These are phyloP conservation scores for Phaeosphaeria sp. DNA, from an alignment of 2,329 filamentous ascomycete genomes.

Conservation along the genomic window DNA sequence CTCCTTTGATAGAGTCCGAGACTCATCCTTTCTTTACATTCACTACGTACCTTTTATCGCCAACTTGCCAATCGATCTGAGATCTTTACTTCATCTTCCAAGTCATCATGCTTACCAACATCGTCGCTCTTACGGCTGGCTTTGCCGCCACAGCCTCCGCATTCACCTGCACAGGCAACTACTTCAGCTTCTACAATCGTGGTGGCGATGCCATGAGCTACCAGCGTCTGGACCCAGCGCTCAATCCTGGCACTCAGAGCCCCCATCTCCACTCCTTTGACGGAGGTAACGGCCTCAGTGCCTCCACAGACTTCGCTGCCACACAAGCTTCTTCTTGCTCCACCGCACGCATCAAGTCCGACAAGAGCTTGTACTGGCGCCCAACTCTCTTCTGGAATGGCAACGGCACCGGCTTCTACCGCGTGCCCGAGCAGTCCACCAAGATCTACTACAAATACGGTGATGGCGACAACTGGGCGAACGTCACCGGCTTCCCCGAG, in stretches of 20 bases:
- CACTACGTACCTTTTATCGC: background rate
- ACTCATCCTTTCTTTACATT: conserved; percentile 35
- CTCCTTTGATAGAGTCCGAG: conserved; percentile 44
- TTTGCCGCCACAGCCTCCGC: conserved; percentile 40
- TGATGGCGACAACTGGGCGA: conserved; percentile 40
- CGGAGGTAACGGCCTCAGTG: conserved; percentile 42
- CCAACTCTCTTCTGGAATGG: conserved; percentile 47
- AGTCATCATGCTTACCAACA: conserved; percentile 37
- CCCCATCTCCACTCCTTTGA: conserved; percentile 50
- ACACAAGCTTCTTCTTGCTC: conserved; percentile 43
- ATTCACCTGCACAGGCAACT: conserved; percentile 46
- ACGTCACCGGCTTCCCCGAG: conserved; percentile 46
- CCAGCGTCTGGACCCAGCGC: conserved; percentile 45
- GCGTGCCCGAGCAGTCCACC: conserved; percentile 42
- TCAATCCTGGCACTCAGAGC: conserved; percentile 40
- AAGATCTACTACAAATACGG: conserved; percentile 51
- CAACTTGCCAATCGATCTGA: conserved; percentile 5
- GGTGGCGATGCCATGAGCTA: conserved; percentile 41
- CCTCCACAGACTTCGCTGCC: conserved; percentile 33
- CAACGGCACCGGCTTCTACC: conserved; percentile 45
- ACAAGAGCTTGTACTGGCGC: conserved; percentile 50
- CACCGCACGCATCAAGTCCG: conserved; percentile 46
- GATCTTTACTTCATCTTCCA: conserved; percentile 12
- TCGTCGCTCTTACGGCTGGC: conserved; percentile 36
- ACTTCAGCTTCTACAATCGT: conserved; percentile 50